Evolutionary conservation across 352 stramenopile species (phyloP).

Genomic region (Phytopythium mirpurense): DNA sequence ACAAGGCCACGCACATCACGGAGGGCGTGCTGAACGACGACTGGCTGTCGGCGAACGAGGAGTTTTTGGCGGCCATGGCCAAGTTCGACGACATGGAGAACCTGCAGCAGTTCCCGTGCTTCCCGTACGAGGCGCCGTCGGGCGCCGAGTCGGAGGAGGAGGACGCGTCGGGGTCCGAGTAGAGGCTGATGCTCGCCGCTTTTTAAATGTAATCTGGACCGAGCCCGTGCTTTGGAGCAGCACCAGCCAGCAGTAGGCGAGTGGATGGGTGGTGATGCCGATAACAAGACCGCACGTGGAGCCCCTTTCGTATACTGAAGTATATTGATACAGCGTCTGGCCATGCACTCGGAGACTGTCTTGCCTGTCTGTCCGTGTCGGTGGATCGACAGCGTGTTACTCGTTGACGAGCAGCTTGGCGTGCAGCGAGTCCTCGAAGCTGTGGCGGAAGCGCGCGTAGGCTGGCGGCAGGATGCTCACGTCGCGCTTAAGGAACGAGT

Average conservation of each 20-base stretch:
- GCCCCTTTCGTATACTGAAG: no score
- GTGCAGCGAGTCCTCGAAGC: conserved; percentile 64
- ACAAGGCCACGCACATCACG: conserved; percentile 28
- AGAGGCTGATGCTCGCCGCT: neutral
- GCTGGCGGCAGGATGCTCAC: conserved; percentile 47
- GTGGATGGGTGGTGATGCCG: no score
- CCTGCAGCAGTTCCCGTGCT: conserved; percentile 51
- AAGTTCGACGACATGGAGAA: conserved; percentile 48
- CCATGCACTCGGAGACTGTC: neutral
- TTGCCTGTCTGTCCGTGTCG: neutral
- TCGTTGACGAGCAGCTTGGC: conserved; percentile 48
- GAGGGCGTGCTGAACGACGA: conserved; percentile 51
- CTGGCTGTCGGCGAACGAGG: conserved; percentile 44
- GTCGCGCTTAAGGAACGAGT: conserved; percentile 80
- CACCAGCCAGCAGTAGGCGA: no score
- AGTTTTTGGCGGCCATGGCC: conserved; percentile 34
- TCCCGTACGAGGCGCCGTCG: conserved; percentile 11
- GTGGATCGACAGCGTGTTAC: no score
- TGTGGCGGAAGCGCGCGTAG: conserved; percentile 60
- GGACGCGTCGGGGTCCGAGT: neutral
- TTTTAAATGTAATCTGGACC: conserved; percentile 1
- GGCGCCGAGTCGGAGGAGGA: neutral
- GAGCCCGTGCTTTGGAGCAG: neutral
- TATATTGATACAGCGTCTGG: neutral
- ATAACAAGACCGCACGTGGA: no score